Evolutionary conservation across 441 rosid genomes (phyloP).

Genomic region (Lepidium campestre): DNA sequence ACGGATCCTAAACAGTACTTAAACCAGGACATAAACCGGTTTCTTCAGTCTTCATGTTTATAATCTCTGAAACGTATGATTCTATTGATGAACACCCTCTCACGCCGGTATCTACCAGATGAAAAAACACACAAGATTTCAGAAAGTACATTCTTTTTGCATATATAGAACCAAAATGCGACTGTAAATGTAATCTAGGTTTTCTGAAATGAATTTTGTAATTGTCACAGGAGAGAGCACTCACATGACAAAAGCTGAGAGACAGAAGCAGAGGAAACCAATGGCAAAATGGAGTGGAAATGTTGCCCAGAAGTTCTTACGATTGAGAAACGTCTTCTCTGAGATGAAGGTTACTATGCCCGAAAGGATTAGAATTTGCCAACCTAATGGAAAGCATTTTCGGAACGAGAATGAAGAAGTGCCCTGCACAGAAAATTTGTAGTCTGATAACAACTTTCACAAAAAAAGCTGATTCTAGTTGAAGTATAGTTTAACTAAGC

Average conservation of each 20-base stretch:
- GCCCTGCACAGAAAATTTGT: slow-evolving; percentile 34
- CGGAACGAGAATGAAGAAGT: slow-evolving; percentile 56
- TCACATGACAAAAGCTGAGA: slow-evolving; percentile 63
- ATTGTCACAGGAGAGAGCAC: slow-evolving; percentile 19
- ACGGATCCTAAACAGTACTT: not conserved
- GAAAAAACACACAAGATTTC: not conserved
- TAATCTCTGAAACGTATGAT: slow-evolving; percentile 61
- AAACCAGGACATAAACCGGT: not conserved
- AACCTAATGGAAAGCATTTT: slow-evolving; percentile 70
- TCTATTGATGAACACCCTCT: slow-evolving; percentile 60
- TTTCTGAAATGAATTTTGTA: not conserved
- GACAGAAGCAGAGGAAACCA: slow-evolving; percentile 66
- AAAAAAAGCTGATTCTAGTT: too few species aligned
- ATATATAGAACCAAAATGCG: not conserved
- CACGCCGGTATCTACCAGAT: slow-evolving; percentile 51
- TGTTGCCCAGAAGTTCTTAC: slow-evolving; percentile 57
- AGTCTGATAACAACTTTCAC: not conserved
- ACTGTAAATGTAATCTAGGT: not conserved
- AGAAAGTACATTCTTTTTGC: not conserved
- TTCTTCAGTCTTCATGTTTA: slow-evolving; percentile 18
- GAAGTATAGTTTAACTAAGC: not conserved
- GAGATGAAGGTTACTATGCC: slow-evolving; percentile 53
- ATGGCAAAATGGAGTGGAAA: slow-evolving; percentile 58
- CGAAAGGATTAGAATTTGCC: slow-evolving; percentile 53
- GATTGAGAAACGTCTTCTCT: slow-evolving; percentile 59